Evolutionary conservation across 495 filamentous ascomycete genomes (phyloP).

Genomic region (Neurospora sp.): DNA sequence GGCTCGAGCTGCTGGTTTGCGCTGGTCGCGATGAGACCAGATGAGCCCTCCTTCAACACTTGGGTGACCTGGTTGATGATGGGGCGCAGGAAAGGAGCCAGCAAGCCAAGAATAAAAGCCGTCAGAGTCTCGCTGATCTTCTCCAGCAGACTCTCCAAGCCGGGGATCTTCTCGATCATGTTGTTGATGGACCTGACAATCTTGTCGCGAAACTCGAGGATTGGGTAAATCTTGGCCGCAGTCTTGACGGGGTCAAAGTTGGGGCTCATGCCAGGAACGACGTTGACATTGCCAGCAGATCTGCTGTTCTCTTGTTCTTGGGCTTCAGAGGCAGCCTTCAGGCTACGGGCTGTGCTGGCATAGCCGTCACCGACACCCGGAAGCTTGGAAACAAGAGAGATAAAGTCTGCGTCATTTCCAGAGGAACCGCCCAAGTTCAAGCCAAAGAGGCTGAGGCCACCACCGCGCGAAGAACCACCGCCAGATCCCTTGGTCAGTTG

Average conservation of each 20-base stretch:
- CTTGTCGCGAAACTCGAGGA: conserved; percentile 86
- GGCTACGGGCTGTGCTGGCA: conserved; percentile 61
- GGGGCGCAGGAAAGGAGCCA: conserved; percentile 83
- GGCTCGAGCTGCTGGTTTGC: conserved; percentile 82
- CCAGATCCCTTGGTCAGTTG: conserved; percentile 13
- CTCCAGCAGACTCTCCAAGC: conserved; percentile 74
- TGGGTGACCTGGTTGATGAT: conserved; percentile 82
- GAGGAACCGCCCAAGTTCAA: conserved; percentile 25
- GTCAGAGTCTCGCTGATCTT: conserved; percentile 88
- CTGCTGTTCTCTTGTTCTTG: conserved; percentile 55
- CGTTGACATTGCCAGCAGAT: conserved; percentile 30
- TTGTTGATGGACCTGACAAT: conserved; percentile 75
- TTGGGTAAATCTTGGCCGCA: conserved; percentile 80
- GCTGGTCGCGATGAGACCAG: conserved; percentile 66
- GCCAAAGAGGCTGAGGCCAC: conserved; percentile 25
- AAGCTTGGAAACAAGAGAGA: conserved; percentile 62
- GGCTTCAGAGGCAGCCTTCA: conserved; percentile 65
- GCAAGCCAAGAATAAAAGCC: conserved; percentile 76
- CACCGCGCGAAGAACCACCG: conserved; percentile 5
- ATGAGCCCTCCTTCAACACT: conserved; percentile 72
- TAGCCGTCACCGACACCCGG: conserved; percentile 65
- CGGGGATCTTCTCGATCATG: conserved; percentile 86
- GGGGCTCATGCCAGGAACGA: conserved; percentile 56
- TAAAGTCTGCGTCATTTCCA: conserved; percentile 38
- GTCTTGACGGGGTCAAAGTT: conserved; percentile 78